phyloP scores from a whole-genome alignment of 805 yeast species.

The Candida railenensis region DNA sequence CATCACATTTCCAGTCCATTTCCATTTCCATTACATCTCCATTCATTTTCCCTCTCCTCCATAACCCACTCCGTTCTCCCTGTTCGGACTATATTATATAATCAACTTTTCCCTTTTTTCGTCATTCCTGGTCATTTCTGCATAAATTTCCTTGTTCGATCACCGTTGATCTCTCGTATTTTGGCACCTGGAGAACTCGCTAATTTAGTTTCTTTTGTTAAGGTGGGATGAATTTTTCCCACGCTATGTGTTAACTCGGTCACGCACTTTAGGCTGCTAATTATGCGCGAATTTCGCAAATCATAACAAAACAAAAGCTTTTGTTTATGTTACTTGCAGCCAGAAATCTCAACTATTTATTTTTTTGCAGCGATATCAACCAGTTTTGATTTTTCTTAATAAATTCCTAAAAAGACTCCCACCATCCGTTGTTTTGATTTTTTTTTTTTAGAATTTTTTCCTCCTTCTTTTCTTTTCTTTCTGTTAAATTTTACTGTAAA shows the following conservation, averaged over 20 bases:
- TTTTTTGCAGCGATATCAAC: background rate
- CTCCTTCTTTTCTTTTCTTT: slow-evolving; percentile 9
- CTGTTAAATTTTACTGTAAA: slow-evolving; percentile 5
- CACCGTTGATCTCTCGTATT: background rate
- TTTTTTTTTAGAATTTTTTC: slow-evolving; percentile 8
- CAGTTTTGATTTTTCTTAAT: background rate
- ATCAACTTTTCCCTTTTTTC: background rate
- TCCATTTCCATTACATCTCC: too few relatives aligned
- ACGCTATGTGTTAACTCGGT: slow-evolving; percentile 1
- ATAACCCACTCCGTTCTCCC: too few relatives aligned
- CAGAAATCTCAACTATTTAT: background rate
- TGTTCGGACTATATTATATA: too few relatives aligned
- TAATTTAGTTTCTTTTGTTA: background rate
- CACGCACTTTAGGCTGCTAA: slow-evolving; percentile 1
- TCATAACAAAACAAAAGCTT: slow-evolving; percentile 1
- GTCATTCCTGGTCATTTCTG: too few relatives aligned
- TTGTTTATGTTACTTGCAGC: background rate
- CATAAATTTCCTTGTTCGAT: background rate
- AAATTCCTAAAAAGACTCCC: background rate
- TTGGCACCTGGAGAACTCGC: background rate
- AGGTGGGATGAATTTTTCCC: slow-evolving; percentile 2
- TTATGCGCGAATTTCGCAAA: slow-evolving; percentile 1
- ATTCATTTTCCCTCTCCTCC: too few relatives aligned
- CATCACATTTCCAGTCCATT: too few relatives aligned
- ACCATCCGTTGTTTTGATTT: background rate